Conservation (phyloP, 441 rosid genomes). For the Francoa sonchifolia region DNA sequence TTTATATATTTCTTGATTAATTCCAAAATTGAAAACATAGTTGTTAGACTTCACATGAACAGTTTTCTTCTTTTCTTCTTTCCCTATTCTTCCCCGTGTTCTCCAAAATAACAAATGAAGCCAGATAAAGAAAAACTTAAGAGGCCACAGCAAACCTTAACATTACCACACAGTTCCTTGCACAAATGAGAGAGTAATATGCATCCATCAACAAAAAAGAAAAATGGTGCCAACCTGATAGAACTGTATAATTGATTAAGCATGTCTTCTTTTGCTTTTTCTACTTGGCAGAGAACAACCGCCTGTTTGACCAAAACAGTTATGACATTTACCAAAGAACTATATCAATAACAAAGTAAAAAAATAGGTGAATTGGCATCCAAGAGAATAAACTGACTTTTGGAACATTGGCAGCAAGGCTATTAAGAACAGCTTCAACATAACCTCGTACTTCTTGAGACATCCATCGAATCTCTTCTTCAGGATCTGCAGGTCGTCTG, state of each 20-base stretch:
- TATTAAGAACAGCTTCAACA: slow-evolving; percentile 98
- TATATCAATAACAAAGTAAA: not conserved
- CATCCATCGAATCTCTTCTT: slow-evolving; percentile 99
- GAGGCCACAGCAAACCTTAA: too few species aligned
- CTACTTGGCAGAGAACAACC: slow-evolving; percentile 98
- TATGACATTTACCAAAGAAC: slow-evolving; percentile 6
- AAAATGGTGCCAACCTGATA: slow-evolving; percentile 43
- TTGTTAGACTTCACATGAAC: too few species aligned
- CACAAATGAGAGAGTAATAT: too few species aligned
- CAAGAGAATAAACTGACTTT: slow-evolving; percentile 38
- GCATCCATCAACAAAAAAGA: not conserved
- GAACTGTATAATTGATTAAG: slow-evolving; percentile 89
- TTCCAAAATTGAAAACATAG: too few species aligned
- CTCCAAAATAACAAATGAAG: too few species aligned
- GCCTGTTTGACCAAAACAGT: slow-evolving; percentile 53
- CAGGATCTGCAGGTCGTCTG: slow-evolving; percentile 92
- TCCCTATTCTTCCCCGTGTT: too few species aligned
- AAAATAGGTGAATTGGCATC: slow-evolving; percentile 5
- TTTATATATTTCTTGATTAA: too few species aligned
- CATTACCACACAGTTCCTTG: too few species aligned
- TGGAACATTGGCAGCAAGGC: slow-evolving; percentile 98
- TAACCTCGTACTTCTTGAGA: slow-evolving; percentile 99
- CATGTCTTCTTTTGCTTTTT: slow-evolving; percentile 98
- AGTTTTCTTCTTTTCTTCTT: too few species aligned
- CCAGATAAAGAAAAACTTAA: too few species aligned